Base-by-base conservation (phyloP, 495 filamentous ascomycete genomes). In the Hyaloscypha variabilis region DNA sequence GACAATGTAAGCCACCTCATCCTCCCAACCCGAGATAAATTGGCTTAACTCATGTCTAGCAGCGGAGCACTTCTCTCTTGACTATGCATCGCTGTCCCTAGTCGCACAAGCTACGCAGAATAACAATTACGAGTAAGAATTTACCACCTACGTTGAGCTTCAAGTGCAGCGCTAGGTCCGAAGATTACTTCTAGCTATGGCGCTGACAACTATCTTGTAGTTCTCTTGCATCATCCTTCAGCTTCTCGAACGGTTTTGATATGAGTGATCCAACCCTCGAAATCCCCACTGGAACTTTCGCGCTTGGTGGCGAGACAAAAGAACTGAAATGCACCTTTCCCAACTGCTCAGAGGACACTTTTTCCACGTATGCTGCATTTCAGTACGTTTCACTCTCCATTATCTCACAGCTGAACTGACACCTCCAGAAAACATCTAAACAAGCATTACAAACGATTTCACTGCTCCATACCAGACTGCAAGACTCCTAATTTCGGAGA, bases 401-500 rank as follows among this genome's bases (percentile, higher is more conserved):
- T 57, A 34, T 17, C 30, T 60, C 39, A 31, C 8, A 34, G 1
- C 6, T 56, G 10, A 56, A 63, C 60, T 67, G 8, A 67, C 59
- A 26, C 19, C 3, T 29, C 42, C 51, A 68, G 66, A 25, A 68
- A 64, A 36, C 66, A 68, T 39, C 26, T 59, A 60, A 55, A 8
- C 21, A 68, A 64, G 36, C 66, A 68, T 42, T 64, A 19, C 13
- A 63, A 60, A 19, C 60, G 53, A 1, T 68, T 64, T 28, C 39
- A 54, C 24, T 68, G 66, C 42, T n/a, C 24, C 24, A 39, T 63
- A n/a, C 26, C 60, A 53, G 34, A 42, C 26, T 68, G 66, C 60
- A 64, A 59, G 59, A 60, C 64, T 29, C n/a, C 60, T 24, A 34
- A 46, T 14, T 68, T 68, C 30, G 55, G 66, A 24, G 66, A 68